These are phyloP conservation scores for Ophiostoma perfectum DNA, from an alignment of 2,329 filamentous ascomycete species.

Conservation along the genomic window DNA sequence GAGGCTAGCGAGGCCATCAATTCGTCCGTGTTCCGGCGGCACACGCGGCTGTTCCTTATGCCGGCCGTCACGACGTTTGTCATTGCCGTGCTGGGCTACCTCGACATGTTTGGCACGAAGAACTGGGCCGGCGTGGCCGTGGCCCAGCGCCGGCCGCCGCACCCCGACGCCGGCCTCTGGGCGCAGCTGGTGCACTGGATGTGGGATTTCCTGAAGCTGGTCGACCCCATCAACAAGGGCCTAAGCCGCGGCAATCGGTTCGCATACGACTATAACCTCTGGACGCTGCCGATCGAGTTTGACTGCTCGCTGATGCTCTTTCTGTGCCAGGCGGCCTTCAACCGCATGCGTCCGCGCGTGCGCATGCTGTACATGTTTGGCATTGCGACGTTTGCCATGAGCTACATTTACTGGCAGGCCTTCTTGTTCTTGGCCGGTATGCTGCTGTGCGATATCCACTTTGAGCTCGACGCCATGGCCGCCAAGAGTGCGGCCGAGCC, in stretches of 20 bases:
- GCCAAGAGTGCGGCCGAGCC: constrained; percentile 26
- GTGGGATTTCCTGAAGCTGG: constrained; percentile 16
- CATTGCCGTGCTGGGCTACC: constrained; percentile 19
- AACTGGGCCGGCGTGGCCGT: constrained; percentile 22
- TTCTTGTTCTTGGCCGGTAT: constrained; percentile 34
- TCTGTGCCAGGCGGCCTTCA: constrained; percentile 33
- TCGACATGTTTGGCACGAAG: constrained; percentile 23
- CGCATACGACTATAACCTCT: constrained; percentile 34
- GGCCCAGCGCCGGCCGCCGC: constrained; percentile 22
- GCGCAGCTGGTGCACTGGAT: constrained; percentile 23
- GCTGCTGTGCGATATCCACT: constrained; percentile 32
- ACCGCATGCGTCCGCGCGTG: constrained; percentile 25
- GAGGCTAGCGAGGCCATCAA: constrained; percentile 26
- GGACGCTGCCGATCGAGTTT: constrained; percentile 38
- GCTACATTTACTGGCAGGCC: constrained; percentile 30
- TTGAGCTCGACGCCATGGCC: constrained; percentile 26
- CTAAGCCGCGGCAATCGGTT: constrained; percentile 21
- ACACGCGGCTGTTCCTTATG: constrained; percentile 27
- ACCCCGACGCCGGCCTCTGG: constrained; percentile 4
- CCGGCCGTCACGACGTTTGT: constrained; percentile 23
- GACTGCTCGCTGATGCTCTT: constrained; percentile 36
- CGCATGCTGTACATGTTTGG: constrained; percentile 23
- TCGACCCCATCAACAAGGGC: constrained; percentile 25
- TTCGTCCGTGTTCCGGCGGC: constrained; percentile 27
- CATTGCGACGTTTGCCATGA: constrained; percentile 22